Percentiles rank a stretch among this genome's conserved stretches.
phyloP scores from a whole-genome alignment of 129 eudicot species.

The Saposhnikovia divaricata region DNA sequence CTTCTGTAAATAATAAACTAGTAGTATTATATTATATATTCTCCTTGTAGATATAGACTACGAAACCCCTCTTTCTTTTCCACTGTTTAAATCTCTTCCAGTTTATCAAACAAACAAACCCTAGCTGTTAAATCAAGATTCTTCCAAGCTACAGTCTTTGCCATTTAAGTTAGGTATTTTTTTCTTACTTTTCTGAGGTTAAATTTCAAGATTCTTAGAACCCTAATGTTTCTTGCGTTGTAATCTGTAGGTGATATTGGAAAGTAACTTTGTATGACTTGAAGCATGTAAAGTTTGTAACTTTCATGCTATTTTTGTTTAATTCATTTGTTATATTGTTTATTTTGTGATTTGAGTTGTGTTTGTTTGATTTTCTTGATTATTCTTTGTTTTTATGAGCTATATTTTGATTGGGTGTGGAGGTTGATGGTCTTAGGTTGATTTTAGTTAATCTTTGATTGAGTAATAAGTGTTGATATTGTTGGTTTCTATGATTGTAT shows the following conservation, averaged over 20 bases:
- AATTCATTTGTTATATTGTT: neutral
- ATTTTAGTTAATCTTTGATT: neutral
- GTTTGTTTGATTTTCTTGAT: neutral
- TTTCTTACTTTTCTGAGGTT: neutral
- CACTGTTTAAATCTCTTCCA: slow-evolving; percentile 8
- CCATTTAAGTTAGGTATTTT: neutral
- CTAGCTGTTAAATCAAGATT: neutral
- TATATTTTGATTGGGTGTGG: neutral
- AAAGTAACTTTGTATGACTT: slow-evolving; percentile 4
- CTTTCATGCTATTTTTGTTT: neutral
- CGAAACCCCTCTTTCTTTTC: slow-evolving; percentile 8
- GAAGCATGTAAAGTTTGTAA: neutral
- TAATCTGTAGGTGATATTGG: neutral
- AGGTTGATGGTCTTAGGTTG: slow-evolving; percentile 1
- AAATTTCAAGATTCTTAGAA: slow-evolving; percentile 5
- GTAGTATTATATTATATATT: neutral
- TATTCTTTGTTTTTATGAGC: neutral
- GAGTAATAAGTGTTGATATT: neutral
- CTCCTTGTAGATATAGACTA: slow-evolving; percentile 9
- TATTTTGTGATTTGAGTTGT: neutral
- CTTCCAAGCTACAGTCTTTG: neutral
- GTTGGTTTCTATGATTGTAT: neutral
- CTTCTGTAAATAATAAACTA: neutral
- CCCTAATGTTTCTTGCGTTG: slow-evolving; percentile 14
- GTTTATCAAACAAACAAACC: slow-evolving; percentile 1